Evolutionary conservation across 352 stramenopile genomes (phyloP).

Genomic region (Pythium aristosporum): DNA sequence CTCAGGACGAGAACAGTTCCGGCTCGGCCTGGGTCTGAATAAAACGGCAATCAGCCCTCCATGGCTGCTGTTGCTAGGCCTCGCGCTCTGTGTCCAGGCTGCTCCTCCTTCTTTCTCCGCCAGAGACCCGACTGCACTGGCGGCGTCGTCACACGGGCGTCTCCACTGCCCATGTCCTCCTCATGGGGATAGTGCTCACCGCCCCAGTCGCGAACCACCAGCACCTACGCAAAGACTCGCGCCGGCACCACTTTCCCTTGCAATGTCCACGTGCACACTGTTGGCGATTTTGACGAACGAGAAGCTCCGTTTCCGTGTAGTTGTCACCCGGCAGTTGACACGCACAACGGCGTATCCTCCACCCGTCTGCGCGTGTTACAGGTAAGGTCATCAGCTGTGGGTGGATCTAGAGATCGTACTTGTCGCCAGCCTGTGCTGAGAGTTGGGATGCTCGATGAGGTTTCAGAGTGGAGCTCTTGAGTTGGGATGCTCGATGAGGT

Average conservation of each 20-base stretch:
- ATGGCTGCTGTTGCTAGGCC: no score
- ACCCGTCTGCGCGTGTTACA: no score
- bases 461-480: conserved; percentile 14
- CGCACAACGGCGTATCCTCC: no score
- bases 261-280: neutral
- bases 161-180: conserved; percentile 12
- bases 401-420: conserved; percentile 2
- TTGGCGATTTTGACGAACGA: neutral
- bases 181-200: conserved; percentile 5
- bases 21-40: no score
- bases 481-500: neutral
- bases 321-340: no score
- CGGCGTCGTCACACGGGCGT: neutral
- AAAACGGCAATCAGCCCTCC: no score
- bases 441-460: neutral
- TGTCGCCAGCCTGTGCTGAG: neutral
- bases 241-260: neutral
- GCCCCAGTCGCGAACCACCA: neutral
- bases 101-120: no score
- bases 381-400: neutral
- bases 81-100: neutral
- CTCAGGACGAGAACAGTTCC: neutral
- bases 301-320: neutral
- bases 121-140: neutral
- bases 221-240: conserved; percentile 1